phyloP scores from a whole-genome alignment of 1,284 basidiomycete genomes.

The Puccinia polysora region DNA sequence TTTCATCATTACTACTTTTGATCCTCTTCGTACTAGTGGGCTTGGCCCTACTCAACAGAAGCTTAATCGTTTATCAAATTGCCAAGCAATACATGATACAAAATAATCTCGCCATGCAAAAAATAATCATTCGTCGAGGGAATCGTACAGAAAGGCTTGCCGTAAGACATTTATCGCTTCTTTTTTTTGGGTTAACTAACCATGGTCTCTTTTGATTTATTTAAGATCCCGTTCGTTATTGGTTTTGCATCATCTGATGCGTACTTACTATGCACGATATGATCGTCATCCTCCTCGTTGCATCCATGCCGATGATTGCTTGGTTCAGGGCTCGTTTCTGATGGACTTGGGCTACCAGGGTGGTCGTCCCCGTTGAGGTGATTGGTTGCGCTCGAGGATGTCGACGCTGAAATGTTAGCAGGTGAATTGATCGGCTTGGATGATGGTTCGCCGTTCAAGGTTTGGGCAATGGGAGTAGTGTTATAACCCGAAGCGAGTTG shows the following conservation, averaged over 20 bases:
- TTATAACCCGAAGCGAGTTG: constrained; percentile 25
- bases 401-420: background rate
- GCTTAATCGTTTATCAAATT: too few species aligned
- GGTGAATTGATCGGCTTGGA: constrained; percentile 5
- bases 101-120: too few species aligned
- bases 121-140: too few species aligned
- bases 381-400: background rate
- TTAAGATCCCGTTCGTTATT: too few species aligned
- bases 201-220: too few species aligned
- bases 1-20: too few species aligned
- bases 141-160: too few species aligned
- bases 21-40: too few species aligned
- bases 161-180: background rate
- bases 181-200: too few species aligned
- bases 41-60: too few species aligned
- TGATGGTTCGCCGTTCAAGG: background rate
- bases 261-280: constrained; percentile 18
- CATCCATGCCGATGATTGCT: background rate
- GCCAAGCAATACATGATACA: too few species aligned
- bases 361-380: constrained; percentile 1
- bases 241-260: background rate
- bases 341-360: background rate
- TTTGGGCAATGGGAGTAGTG: background rate
- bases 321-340: background rate
- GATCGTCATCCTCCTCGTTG: constrained; percentile 17